These are phyloP conservation scores for Acanthamoeba sp. DNA, from an alignment of 208 protist species.

Conservation along the genomic window DNA sequence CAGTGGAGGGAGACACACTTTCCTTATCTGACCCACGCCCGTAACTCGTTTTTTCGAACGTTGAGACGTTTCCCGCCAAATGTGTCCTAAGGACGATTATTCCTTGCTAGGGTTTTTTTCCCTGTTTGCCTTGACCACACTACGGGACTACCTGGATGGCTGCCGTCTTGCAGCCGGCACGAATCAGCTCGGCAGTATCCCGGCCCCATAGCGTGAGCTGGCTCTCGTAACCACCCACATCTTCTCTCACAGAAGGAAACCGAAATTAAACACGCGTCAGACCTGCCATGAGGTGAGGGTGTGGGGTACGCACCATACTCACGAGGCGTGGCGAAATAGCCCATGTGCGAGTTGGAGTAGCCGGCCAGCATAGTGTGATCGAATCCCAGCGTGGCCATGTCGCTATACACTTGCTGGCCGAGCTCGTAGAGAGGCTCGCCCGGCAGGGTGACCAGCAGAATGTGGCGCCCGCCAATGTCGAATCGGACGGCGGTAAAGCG, in stretches of 20 bases:
- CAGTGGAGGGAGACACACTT: too few species aligned
- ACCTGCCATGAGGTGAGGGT: neutral
- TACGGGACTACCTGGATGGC: neutral
- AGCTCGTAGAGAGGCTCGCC: constrained; percentile 76
- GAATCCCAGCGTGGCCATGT: constrained; percentile 62
- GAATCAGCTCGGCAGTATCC: constrained; percentile 36
- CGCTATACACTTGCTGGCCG: constrained; percentile 47
- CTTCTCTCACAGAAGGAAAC: neutral
- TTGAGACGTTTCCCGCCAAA: too few species aligned
- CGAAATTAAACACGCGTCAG: too few species aligned
- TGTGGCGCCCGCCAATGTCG: constrained; percentile 27
- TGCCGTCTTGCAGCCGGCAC: neutral
- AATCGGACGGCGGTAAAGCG: constrained; percentile 75
- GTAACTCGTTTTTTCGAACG: too few species aligned
- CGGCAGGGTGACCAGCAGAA: constrained; percentile 75
- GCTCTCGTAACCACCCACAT: constrained; percentile 79
- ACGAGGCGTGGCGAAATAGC: constrained; percentile 70
- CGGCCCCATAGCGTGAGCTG: constrained; percentile 75
- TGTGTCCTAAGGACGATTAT: too few species aligned
- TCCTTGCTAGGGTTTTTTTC: too few species aligned
- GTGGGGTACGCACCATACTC: constrained; percentile 69
- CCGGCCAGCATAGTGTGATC: constrained; percentile 70
- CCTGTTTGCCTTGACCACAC: too few species aligned
- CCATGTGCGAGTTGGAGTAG: constrained; percentile 80
- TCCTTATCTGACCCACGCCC: too few species aligned